These are phyloP conservation scores for Blastocladiella emersonii DNA, from an alignment of 371 early-diverging fungal species.

Conservation along the genomic window DNA sequence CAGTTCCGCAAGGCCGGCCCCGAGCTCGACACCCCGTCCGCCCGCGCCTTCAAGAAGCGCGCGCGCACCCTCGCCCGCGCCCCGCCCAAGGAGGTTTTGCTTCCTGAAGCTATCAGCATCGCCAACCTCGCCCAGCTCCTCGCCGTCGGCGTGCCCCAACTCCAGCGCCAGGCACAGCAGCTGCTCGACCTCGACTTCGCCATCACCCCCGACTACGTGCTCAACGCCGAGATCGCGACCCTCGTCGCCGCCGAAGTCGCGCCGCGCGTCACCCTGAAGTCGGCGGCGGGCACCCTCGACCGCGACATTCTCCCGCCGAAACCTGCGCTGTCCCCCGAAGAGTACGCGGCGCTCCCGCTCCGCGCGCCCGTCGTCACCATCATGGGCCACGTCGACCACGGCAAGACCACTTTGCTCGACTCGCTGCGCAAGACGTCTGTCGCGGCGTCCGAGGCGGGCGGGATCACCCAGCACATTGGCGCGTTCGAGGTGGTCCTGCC, in stretches of 20 bases:
- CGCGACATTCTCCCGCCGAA: constrained; percentile 3
- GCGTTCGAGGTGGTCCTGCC: constrained; percentile 64
- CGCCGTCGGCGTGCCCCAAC: constrained; percentile 40
- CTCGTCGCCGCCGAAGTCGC: constrained; percentile 3
- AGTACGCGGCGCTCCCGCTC: constrained; percentile 47
- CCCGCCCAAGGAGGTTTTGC: constrained; percentile 37
- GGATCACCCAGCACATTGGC: constrained; percentile 96
- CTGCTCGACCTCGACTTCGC: constrained; percentile 1
- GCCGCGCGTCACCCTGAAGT: background rate
- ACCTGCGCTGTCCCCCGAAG: constrained; percentile 31
- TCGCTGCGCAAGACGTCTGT: constrained; percentile 78
- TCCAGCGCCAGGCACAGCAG: constrained; percentile 9
- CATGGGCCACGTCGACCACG: constrained; percentile 97
- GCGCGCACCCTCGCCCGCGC: constrained; percentile 17
- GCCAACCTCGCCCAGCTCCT: constrained; percentile 63
- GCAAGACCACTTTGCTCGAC: constrained; percentile 94
- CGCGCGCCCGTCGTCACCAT: constrained; percentile 92
- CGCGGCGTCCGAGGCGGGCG: constrained; percentile 88
- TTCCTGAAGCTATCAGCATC: constrained; percentile 71
- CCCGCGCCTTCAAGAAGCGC: background rate
- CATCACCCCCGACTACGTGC: background rate
- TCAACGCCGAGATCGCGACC: constrained; percentile 3
- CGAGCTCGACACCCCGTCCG: too few relatives aligned
- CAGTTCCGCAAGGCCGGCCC: background rate
- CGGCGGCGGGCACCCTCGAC: constrained; percentile 14